Percentiles rank a stretch among this genome's conserved stretches.
These are phyloP conservation scores for Grammothele lineata DNA, from an alignment of 768 basidiomycete species.

Conservation along the genomic window DNA sequence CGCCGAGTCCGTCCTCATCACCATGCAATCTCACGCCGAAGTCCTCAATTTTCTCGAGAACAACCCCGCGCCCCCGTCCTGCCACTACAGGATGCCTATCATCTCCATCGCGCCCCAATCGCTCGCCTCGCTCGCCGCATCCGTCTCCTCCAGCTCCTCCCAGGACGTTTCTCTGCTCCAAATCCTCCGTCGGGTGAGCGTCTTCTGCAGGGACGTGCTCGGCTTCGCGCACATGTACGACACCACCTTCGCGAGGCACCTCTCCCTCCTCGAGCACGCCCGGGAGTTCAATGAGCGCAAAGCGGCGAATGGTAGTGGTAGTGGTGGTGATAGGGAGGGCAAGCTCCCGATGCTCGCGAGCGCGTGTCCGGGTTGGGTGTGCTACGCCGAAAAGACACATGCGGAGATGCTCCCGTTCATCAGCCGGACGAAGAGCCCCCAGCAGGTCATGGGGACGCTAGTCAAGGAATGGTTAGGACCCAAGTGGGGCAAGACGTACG, in stretches of 20 bases:
- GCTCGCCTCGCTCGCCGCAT: slow-evolving; percentile 75
- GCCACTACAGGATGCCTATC: slow-evolving; percentile 54
- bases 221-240: slow-evolving; percentile 87
- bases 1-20: slow-evolving; percentile 95
- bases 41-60: slow-evolving; percentile 73
- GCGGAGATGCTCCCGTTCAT: slow-evolving; percentile 92
- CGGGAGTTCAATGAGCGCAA: slow-evolving; percentile 78
- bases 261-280: slow-evolving; percentile 78
- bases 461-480: slow-evolving; percentile 85
- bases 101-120: slow-evolving; percentile 89
- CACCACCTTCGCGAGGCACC: slow-evolving; percentile 89
- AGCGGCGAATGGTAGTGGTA: no score
- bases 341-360: slow-evolving; percentile 88
- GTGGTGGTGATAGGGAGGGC: slow-evolving; percentile 20
- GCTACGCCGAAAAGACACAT: slow-evolving; percentile 98
- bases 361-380: slow-evolving; percentile 98
- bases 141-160: slow-evolving; percentile 43
- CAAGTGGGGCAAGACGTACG: slow-evolving; percentile 67
- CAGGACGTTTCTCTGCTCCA: slow-evolving; percentile 44
- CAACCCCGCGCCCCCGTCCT: slow-evolving; percentile 40
- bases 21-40: slow-evolving; percentile 91
- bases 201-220: slow-evolving; percentile 62
- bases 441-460: slow-evolving; percentile 90
- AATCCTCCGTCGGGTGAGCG: slow-evolving; percentile 66
- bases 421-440: slow-evolving; percentile 83